Evolutionary conservation across 257 asterid species (phyloP).

Genomic region (Nicotiana undulata): DNA sequence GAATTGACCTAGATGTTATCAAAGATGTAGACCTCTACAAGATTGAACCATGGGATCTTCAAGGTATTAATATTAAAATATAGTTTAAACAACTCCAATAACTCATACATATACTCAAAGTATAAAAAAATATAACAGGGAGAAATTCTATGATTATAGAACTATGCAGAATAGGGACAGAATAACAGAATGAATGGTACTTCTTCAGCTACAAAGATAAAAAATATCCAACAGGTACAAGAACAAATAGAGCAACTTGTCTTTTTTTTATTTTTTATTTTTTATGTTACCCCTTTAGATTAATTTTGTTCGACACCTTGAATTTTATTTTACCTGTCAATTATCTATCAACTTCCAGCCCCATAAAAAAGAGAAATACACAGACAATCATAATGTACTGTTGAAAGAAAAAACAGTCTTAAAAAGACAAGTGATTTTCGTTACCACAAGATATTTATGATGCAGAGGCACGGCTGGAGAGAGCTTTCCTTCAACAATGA

Average conservation of each 20-base stretch:
- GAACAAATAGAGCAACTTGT: slow-evolving; percentile 77
- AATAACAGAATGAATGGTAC: slow-evolving; percentile 80
- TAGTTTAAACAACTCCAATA: neutral
- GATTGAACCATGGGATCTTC: slow-evolving; percentile 98
- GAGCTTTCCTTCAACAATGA: no score
- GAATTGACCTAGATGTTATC: slow-evolving; percentile 70
- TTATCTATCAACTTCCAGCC: neutral
- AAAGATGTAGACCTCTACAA: slow-evolving; percentile 88
- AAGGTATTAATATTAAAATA: slow-evolving; percentile 46
- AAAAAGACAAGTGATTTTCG: no score
- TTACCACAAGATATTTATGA: no score
- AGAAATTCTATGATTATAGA: slow-evolving; percentile 23
- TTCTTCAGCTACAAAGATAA: slow-evolving; percentile 94
- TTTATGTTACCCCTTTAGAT: neutral
- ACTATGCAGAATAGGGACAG: slow-evolving; percentile 82
- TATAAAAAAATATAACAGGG: neutral
- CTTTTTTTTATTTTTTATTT: neutral
- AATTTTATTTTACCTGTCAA: neutral
- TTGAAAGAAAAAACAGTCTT: no score
- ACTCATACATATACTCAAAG: neutral
- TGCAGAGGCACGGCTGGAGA: no score
- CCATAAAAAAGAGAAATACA: neutral
- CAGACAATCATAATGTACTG: no score
- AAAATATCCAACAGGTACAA: slow-evolving; percentile 88
- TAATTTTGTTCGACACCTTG: neutral